Conservation (phyloP, 805 yeast species). For the Metschnikowia lunata region DNA sequence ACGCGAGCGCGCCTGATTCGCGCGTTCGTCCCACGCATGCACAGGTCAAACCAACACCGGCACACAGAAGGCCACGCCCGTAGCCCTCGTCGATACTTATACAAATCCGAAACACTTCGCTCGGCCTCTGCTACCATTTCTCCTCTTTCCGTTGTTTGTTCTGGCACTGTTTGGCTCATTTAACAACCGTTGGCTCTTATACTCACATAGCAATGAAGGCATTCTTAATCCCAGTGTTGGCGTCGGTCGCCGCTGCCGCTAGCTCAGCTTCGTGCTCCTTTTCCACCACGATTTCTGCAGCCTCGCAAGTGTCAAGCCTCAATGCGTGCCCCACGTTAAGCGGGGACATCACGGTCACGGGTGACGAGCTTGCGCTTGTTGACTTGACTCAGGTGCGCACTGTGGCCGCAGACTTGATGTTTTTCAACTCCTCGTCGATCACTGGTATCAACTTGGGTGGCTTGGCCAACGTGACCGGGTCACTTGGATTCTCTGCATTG, state of each 20-base stretch:
- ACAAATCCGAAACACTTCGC: no score
- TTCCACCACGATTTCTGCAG: constrained; percentile 37
- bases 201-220: neutral
- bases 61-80: no score
- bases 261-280: constrained; percentile 31
- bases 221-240: constrained; percentile 9
- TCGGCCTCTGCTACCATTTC: no score
- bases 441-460: constrained; percentile 28
- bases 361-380: constrained; percentile 27
- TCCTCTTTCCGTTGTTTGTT: no score
- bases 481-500: constrained; percentile 32
- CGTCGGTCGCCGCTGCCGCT: constrained; percentile 11
- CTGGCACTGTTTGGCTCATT: no score
- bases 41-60: no score
- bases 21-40: no score
- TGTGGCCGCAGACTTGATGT: constrained; percentile 28
- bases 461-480: constrained; percentile 32
- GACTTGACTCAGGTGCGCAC: constrained; percentile 28
- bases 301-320: constrained; percentile 30
- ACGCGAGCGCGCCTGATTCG: no score
- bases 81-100: no score
- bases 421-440: constrained; percentile 39
- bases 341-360: constrained; percentile 36
- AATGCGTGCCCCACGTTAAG: constrained; percentile 40
- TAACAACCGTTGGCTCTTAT: no score